Percentiles rank a stretch among this genome's conserved stretches.
Conservation (phyloP, 345 rosid species). For the Excoecaria cochinchinensis region DNA sequence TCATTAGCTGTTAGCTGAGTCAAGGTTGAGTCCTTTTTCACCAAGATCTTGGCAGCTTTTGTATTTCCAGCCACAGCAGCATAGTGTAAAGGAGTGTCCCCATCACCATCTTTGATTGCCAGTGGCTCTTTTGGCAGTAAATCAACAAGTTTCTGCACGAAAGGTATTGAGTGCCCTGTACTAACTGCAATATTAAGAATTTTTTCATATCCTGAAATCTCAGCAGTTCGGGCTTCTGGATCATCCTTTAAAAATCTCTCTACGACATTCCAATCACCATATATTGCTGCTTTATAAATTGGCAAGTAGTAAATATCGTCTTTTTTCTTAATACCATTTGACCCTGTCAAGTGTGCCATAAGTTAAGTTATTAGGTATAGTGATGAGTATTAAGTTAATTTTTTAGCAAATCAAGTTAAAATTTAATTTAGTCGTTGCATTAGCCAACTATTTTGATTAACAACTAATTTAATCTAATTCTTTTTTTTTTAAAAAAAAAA, state of each 20-base stretch:
- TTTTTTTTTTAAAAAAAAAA: no score
- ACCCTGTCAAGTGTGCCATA: no score
- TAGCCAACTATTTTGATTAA: no score
- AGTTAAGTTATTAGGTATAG: no score
- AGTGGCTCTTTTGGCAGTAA: background rate
- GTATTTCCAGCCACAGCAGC: slow-evolving; percentile 12
- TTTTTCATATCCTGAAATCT: background rate
- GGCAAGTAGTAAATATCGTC: background rate
- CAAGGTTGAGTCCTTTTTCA: background rate
- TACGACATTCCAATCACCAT: slow-evolving; percentile 6
- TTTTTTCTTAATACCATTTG: background rate
- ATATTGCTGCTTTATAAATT: background rate
- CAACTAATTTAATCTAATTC: no score
- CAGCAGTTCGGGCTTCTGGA: background rate
- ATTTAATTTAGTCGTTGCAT: no score
- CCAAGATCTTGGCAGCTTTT: background rate
- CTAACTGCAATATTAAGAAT: background rate
- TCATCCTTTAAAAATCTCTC: background rate
- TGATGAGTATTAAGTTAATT: no score
- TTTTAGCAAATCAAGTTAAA: no score
- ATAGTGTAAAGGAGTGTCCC: background rate
- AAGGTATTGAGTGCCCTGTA: background rate
- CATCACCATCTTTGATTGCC: background rate
- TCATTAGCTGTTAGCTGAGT: no score
- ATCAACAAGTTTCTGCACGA: background rate